Evolutionary conservation across 129 eudicot genomes (phyloP).

Genomic region (Ambrosia trifida): DNA sequence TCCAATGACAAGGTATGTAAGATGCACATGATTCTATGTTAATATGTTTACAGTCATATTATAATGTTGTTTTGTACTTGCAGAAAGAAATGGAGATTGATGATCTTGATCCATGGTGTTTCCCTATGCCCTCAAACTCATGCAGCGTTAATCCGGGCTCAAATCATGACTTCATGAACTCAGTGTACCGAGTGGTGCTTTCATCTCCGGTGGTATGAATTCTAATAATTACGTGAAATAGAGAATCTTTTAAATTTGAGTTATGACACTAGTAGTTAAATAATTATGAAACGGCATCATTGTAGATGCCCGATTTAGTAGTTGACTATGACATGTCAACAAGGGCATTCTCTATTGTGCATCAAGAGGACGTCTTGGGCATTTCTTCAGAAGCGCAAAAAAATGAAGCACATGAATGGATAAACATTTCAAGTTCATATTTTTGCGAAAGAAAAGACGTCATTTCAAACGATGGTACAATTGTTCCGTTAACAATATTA

Average conservation of each 20-base stretch:
- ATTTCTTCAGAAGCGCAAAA: conserved; percentile 31
- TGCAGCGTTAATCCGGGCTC: conserved; percentile 71
- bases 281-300: too few species aligned
- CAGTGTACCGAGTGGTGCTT: conserved; percentile 66
- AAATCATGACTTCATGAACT: conserved; percentile 76
- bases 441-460: conserved; percentile 68
- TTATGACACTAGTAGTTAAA: too few species aligned
- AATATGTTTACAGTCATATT: not conserved
- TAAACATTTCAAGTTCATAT: conserved; percentile 49
- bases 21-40: not conserved
- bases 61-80: conserved; percentile 14
- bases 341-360: conserved; percentile 52
- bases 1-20: conserved; percentile 44
- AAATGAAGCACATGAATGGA: conserved; percentile 41
- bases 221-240: not conserved
- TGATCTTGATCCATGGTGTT: conserved; percentile 82
- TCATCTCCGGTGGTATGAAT: conserved; percentile 92
- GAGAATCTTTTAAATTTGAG: conserved; percentile 3
- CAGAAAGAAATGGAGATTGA: conserved; percentile 60
- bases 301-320: conserved; percentile 86
- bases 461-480: conserved; percentile 60
- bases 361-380: conserved; percentile 70
- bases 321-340: conserved; percentile 81
- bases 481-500: conserved; percentile 72
- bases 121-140: conserved; percentile 68